These are phyloP conservation scores for Globisporangium barbulae DNA, from an alignment of 352 stramenopile species.

Conservation along the genomic window DNA sequence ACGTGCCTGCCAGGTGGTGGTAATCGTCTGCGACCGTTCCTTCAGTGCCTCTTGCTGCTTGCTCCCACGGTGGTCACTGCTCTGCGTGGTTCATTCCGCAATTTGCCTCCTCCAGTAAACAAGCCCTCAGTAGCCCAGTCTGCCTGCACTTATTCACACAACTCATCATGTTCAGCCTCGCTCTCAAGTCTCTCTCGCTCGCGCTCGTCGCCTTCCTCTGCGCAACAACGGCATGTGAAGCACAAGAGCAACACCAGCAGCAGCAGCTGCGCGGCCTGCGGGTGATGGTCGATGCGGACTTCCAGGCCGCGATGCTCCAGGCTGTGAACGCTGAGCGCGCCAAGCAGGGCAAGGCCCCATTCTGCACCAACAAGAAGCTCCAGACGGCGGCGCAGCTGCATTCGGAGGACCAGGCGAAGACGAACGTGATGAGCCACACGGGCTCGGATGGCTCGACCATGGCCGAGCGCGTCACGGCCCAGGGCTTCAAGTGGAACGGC, in stretches of 20 bases:
- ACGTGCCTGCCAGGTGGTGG: not conserved
- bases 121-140: not conserved
- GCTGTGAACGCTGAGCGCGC: conserved; percentile 21
- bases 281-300: conserved; percentile 5
- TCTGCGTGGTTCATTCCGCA: conserved; percentile 10
- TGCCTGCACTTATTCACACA: not conserved
- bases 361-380: conserved; percentile 33
- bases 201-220: conserved; percentile 6
- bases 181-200: conserved; percentile 6
- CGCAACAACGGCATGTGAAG: not conserved
- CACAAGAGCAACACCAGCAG: conserved; percentile 8
- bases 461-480: conserved; percentile 20
- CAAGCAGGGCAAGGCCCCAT: conserved; percentile 12
- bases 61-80: not conserved
- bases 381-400: conserved; percentile 25
- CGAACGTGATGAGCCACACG: conserved; percentile 32
- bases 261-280: conserved; percentile 1
- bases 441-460: conserved; percentile 25
- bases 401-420: conserved; percentile 28
- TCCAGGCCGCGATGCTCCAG: conserved; percentile 21
- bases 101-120: conserved; percentile 8
- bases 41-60: not conserved
- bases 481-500: conserved; percentile 22
- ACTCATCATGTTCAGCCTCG: conserved; percentile 9
- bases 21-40: not conserved